These are phyloP conservation scores for Xylaria grammica DNA, from an alignment of 495 filamentous ascomycete species.

Conservation along the genomic window DNA sequence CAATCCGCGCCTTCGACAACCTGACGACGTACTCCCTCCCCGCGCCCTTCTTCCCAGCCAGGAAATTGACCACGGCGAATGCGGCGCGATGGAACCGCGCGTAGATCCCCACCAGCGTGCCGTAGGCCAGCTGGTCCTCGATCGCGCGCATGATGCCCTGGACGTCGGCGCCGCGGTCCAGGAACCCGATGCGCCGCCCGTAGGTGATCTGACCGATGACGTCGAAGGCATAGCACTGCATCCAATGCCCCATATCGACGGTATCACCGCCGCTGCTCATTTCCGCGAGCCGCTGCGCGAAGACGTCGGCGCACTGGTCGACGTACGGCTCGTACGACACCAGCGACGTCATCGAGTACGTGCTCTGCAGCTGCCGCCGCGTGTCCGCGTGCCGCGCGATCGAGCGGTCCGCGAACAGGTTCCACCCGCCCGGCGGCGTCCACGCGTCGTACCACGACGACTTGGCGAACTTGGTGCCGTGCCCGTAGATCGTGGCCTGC, in stretches of 20 bases:
- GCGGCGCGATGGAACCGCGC: conserved; percentile 51
- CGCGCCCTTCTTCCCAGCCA: conserved; percentile 44
- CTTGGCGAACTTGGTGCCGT: conserved; percentile 28
- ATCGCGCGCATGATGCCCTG: conserved; percentile 51
- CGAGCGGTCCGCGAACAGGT: conserved; percentile 38
- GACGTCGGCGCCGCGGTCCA: conserved; percentile 56
- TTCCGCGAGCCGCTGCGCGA: conserved; percentile 49
- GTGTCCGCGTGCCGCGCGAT: conserved; percentile 30
- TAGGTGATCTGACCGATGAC: conserved; percentile 64
- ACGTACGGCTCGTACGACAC: conserved; percentile 61
- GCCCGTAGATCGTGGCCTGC: conserved; percentile 26
- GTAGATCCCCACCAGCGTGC: conserved; percentile 54
- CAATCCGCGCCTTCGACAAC: conserved; percentile 51
- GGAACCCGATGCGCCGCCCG: conserved; percentile 58
- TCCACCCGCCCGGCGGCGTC: conserved; percentile 29
- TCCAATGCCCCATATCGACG: conserved; percentile 57
- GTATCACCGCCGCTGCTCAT: conserved; percentile 34
- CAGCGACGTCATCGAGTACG: conserved; percentile 60
- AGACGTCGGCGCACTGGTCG: conserved; percentile 54
- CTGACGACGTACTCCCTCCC: conserved; percentile 48
- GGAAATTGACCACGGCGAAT: conserved; percentile 38
- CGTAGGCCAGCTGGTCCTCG: conserved; percentile 44
- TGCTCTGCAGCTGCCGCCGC: conserved; percentile 44
- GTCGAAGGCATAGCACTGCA: conserved; percentile 65
- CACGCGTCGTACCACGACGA: conserved; percentile 38